Conservation (phyloP, 805 yeast genomes). For the Schizosaccharomyces cryophilus region DNA sequence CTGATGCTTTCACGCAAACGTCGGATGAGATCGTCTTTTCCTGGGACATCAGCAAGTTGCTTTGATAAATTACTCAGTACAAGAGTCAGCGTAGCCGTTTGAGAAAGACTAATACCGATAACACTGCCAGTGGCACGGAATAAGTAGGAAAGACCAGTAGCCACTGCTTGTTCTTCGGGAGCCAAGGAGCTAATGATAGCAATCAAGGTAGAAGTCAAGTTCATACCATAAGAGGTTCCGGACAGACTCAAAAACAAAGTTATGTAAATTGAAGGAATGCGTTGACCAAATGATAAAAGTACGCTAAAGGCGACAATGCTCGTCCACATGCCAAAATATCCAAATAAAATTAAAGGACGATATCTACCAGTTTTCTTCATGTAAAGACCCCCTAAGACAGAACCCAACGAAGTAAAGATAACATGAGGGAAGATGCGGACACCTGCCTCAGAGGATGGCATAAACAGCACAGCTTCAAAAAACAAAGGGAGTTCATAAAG, state of each 20-base stretch:
- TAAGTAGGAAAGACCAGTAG: conserved; percentile 75
- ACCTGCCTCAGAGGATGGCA: conserved; percentile 34
- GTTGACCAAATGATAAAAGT: conserved; percentile 16
- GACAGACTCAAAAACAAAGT: conserved; percentile 41
- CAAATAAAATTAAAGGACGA: conserved; percentile 20
- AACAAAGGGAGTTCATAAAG: conserved; percentile 51
- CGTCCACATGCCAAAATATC: conserved; percentile 20
- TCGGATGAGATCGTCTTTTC: conserved; percentile 11
- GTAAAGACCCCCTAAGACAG: conserved; percentile 38
- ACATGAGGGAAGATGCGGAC: conserved; percentile 28
- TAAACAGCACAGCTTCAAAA: conserved; percentile 28
- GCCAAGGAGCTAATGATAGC: conserved; percentile 61
- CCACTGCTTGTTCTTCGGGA: conserved; percentile 46
- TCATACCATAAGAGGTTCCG: conserved; percentile 42
- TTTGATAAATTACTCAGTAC: conserved; percentile 15
- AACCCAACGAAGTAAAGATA: conserved; percentile 41
- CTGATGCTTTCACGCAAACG: conserved; percentile 28
- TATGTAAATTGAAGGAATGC: conserved; percentile 24
- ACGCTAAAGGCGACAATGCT: conserved; percentile 14
- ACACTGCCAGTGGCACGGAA: conserved; percentile 76
- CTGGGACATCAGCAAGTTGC: conserved; percentile 11
- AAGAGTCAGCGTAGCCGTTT: conserved; percentile 36
- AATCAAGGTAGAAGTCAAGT: conserved; percentile 45
- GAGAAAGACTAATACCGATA: conserved; percentile 46
- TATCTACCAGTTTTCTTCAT: conserved; percentile 49